Conservation (phyloP, 352 stramenopile species). For the Thraustochytrium sp. region DNA sequence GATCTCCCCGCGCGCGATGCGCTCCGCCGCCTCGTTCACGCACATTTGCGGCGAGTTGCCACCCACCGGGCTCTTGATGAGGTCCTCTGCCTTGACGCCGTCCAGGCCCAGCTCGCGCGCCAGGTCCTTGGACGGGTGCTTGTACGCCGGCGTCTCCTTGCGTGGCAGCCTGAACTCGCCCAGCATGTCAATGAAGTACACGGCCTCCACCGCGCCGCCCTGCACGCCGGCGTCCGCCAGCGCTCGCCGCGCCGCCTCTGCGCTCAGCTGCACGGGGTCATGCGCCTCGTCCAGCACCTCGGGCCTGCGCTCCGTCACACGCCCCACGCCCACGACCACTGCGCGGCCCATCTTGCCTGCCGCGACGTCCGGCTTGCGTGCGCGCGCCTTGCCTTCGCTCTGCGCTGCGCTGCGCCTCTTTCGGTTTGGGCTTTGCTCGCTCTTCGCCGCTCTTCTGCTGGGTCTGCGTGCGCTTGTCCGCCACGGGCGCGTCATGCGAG, state of each 20-base stretch:
- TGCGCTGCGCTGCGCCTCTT: too few relatives aligned
- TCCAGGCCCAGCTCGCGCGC: background rate
- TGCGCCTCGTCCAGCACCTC: background rate
- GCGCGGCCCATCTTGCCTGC: background rate
- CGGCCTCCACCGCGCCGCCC: background rate
- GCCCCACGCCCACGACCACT: constrained; percentile 14
- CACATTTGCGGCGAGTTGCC: background rate
- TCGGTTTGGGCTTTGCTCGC: too few relatives aligned
- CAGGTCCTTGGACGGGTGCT: background rate
- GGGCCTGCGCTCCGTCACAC: background rate
- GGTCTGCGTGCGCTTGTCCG: too few relatives aligned
- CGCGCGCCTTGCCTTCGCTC: too few relatives aligned
- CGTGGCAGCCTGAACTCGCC: background rate
- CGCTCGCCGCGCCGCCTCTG: background rate
- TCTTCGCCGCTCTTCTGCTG: too few relatives aligned
- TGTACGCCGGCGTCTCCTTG: background rate
- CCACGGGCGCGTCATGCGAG: too few relatives aligned
- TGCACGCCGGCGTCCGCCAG: background rate
- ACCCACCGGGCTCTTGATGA: background rate
- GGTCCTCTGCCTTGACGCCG: background rate
- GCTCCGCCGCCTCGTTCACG: constrained; percentile 29
- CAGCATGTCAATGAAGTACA: constrained; percentile 27
- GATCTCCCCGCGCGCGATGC: constrained; percentile 20
- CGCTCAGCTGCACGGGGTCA: background rate
- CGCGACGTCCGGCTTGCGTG: too few relatives aligned